Evolutionary conservation across 257 asterid species (phyloP).

Genomic region (Plantago elongata): DNA sequence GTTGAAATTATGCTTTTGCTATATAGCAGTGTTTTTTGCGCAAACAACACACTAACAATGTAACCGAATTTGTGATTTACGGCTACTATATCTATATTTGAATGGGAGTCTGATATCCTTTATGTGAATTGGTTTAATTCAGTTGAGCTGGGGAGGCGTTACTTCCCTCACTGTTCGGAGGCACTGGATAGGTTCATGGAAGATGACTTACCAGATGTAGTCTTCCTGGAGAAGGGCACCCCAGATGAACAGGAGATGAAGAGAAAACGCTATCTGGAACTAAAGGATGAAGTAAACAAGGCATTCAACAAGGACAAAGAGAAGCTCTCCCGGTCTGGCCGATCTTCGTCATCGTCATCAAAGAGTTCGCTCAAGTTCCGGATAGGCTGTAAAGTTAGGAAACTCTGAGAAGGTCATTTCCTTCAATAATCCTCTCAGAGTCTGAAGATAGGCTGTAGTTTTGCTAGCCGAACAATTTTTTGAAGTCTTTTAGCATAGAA

Average conservation of each 20-base stretch:
- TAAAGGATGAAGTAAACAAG: slow-evolving; percentile 52
- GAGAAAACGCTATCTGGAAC: slow-evolving; percentile 49
- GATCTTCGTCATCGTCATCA: slow-evolving; percentile 41
- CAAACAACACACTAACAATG: neutral
- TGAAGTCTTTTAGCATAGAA: neutral
- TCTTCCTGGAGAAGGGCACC: slow-evolving; percentile 61
- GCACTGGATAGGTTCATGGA: slow-evolving; percentile 70
- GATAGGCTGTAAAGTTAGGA: slow-evolving; percentile 26
- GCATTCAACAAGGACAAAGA: slow-evolving; percentile 75
- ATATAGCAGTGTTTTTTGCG: neutral
- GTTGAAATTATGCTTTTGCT: neutral
- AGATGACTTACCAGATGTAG: slow-evolving; percentile 46
- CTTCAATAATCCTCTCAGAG: slow-evolving; percentile 2
- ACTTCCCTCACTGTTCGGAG: slow-evolving; percentile 68
- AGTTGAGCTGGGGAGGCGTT: slow-evolving; percentile 68
- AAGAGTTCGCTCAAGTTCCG: slow-evolving; percentile 25
- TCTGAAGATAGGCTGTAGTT: no score
- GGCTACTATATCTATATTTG: no score
- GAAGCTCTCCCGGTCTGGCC: slow-evolving; percentile 41
- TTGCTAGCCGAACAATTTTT: neutral
- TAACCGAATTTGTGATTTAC: no score
- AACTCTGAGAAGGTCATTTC: slow-evolving; percentile 19
- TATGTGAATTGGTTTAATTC: slow-evolving; percentile 19
- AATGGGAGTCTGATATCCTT: neutral
- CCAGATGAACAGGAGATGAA: slow-evolving; percentile 55